phyloP scores from a whole-genome alignment of 108 stramenopile species.

The Hondaea fermentalgiana region DNA sequence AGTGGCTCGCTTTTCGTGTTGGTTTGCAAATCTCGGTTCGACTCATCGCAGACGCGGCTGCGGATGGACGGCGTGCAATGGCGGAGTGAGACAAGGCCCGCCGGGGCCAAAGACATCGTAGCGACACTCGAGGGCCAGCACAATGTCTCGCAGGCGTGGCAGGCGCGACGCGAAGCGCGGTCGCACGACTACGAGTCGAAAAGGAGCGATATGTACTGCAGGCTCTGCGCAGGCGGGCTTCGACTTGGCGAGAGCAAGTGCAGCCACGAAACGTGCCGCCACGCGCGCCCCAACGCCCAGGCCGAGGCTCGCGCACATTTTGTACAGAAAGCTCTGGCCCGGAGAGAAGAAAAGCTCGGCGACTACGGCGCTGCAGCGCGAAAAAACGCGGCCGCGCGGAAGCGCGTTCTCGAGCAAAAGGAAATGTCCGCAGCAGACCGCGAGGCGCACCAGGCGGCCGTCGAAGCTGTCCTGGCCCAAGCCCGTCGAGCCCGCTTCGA shows the following conservation, averaged over 20 bases:
- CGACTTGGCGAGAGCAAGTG: neutral
- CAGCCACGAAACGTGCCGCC: neutral
- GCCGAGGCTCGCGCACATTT: neutral
- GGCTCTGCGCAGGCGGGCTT: neutral
- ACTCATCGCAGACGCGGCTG: neutral
- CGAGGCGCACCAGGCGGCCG: neutral
- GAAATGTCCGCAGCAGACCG: neutral
- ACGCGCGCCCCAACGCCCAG: neutral
- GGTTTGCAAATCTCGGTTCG: too few relatives aligned
- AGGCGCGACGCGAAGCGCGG: neutral
- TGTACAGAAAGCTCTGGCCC: neutral
- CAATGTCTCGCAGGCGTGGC: neutral
- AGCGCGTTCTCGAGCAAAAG: neutral
- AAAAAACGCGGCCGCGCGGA: neutral
- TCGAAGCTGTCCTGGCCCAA: neutral
- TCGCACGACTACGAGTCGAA: neutral
- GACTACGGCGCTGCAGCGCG: neutral
- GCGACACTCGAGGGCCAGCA: neutral
- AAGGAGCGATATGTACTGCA: neutral
- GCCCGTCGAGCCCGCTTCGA: neutral
- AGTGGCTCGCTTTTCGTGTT: too few relatives aligned
- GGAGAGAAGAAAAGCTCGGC: neutral
- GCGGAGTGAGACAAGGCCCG: neutral
- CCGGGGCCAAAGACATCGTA: neutral
- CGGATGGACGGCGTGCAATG: neutral